Conservation (phyloP, 805 yeast genomes). For the Ogataea angusta region DNA sequence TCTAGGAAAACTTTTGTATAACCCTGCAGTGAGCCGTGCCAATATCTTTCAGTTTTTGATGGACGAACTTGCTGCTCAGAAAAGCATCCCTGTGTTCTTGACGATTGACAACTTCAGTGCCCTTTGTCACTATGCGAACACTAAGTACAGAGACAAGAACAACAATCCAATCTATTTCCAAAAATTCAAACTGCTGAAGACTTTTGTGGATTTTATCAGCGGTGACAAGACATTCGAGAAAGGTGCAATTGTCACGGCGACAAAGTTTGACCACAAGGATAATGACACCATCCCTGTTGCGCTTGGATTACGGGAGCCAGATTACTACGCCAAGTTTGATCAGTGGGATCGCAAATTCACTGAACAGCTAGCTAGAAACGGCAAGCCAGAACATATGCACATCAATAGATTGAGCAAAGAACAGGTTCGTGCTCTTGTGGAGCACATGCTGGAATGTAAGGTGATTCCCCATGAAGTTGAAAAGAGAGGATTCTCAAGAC, state of each 20-base stretch:
- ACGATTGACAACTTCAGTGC: conserved; percentile 76
- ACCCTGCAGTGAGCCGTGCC: conserved; percentile 32
- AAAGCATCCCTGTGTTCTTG: conserved; percentile 53
- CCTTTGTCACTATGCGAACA: conserved; percentile 48
- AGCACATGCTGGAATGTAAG: conserved; percentile 41
- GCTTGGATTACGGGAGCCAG: conserved; percentile 42
- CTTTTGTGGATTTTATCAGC: conserved; percentile 49
- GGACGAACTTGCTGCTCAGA: conserved; percentile 52
- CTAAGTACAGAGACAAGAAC: conserved; percentile 58
- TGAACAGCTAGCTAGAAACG: conserved; percentile 36
- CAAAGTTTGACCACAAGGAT: conserved; percentile 51
- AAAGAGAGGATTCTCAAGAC: conserved; percentile 24
- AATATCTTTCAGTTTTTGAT: conserved; percentile 52
- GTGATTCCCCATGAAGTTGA: conserved; percentile 35
- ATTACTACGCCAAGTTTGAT: conserved; percentile 50
- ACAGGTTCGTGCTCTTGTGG: conserved; percentile 43
- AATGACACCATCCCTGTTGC: conserved; percentile 60
- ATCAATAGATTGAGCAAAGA: conserved; percentile 42
- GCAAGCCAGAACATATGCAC: conserved; percentile 31
- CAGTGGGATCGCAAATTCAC: conserved; percentile 58
- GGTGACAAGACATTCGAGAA: conserved; percentile 51
- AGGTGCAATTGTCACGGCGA: conserved; percentile 67
- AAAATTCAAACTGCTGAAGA: conserved; percentile 61
- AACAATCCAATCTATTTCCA: conserved; percentile 55
- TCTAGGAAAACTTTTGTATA: conserved; percentile 24